Percentiles rank a stretch among this genome's conserved stretches.
phyloP scores from a whole-genome alignment of 2,329 filamentous ascomycete genomes.

The Monosporascus sp. region DNA sequence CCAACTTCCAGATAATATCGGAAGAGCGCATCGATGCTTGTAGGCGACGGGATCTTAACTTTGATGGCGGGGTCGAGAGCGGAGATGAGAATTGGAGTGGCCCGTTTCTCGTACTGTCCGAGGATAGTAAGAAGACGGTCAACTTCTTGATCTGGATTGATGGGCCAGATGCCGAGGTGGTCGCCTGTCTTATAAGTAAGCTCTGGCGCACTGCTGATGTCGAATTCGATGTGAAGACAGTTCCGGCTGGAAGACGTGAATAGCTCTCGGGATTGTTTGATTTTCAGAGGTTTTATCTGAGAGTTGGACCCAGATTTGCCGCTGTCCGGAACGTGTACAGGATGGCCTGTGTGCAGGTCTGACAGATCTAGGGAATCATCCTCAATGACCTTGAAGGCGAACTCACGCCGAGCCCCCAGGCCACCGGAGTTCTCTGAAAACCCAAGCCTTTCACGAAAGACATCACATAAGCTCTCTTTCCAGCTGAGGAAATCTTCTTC shows the following conservation, averaged over 20 bases:
- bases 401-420: slow-evolving; percentile 14
- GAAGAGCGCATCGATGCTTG: slow-evolving; percentile 31
- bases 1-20: slow-evolving; percentile 40
- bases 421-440: slow-evolving; percentile 14
- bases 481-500: slow-evolving; percentile 33
- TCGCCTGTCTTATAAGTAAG: slow-evolving; percentile 35
- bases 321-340: slow-evolving; percentile 2
- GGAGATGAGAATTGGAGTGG: slow-evolving; percentile 19
- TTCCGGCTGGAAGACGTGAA: slow-evolving; percentile 19
- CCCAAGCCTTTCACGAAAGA: slow-evolving; percentile 8
- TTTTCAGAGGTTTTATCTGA: slow-evolving; percentile 12
- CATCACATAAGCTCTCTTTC: slow-evolving; percentile 19
- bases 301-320: slow-evolving; percentile 6
- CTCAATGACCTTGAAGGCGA: slow-evolving; percentile 13
- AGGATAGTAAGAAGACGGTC: slow-evolving; percentile 25
- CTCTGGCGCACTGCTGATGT: slow-evolving; percentile 23
- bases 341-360: slow-evolving; percentile 18
- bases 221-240: slow-evolving; percentile 34
- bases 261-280: slow-evolving; percentile 15
- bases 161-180: slow-evolving; percentile 34
- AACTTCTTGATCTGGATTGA: slow-evolving; percentile 31
- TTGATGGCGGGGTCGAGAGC: slow-evolving; percentile 7
- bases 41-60: slow-evolving; percentile 26
- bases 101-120: slow-evolving; percentile 16
- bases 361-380: slow-evolving; percentile 12